Evolutionary conservation across 495 filamentous ascomycete genomes (phyloP), one percentile per base, ranked within the genome.

Genomic region (Penicillium mononematosum): DNA sequence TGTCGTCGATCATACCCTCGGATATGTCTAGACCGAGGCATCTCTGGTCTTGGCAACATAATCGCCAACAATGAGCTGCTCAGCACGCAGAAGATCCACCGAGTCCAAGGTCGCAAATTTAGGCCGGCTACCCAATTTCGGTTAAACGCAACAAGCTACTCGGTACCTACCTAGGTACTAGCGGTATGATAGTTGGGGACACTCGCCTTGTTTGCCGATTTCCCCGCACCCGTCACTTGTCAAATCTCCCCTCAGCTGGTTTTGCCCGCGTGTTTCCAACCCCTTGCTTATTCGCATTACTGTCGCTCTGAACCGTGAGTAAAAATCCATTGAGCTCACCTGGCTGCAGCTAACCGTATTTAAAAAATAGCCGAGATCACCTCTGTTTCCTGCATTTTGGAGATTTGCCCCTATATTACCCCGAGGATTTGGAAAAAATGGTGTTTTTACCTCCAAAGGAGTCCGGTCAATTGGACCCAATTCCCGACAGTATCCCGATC

Each of bases 401-500:
- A 34, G 11, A 48, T 29, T 27, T 11, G 8, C 45, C 25, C 16
- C 45, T 17, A 6, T 16, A 16, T 34, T 32, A 24, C 50, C 10
- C 11, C 25, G 58, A 48, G 57, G 24, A 50, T 14, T 29, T 17
- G 47, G 11, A 59, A 81, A 81, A 60, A 27, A 96, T 96, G 91
- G 88, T 92, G 16, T 95, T 96, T 75, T 77, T 78, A 55, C 80
- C 89, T 49, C 85, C 89, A 22, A 71, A 81, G 64, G 87, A 82
- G 80, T 82, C 85, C 14, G 88, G 88, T 31, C 70, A 83, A 63
- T 78, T 96, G 46, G 83, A 84, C 0, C 81, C 86, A 32, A 79
- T 87, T 3, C 90, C 90, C 5, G 90, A 95, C 64, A 84, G 84
- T 27, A 79, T 96, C 58, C 81, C 91, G 0, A 78, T 96, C 51